Conservation (phyloP, 805 yeast genomes). For the Suhomyces prunicola region DNA sequence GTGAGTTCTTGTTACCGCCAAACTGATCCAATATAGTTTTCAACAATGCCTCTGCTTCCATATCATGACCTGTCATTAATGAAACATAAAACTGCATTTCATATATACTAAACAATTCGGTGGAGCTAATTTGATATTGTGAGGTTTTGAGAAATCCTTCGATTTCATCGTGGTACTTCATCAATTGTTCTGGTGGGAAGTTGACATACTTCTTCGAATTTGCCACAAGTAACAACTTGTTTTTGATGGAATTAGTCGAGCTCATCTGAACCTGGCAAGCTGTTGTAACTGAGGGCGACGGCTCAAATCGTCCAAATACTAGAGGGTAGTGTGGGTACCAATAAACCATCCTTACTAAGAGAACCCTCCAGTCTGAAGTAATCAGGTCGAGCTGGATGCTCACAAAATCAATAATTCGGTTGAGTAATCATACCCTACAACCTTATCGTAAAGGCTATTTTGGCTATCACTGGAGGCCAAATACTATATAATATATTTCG, state of each 20-base stretch:
- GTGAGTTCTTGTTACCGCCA: slow-evolving; percentile 48
- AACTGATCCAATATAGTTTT: slow-evolving; percentile 68
- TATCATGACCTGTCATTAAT: slow-evolving; percentile 58
- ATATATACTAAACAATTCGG: slow-evolving; percentile 52
- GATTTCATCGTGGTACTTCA: slow-evolving; percentile 39
- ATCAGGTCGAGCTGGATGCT: neutral
- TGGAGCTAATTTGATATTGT: slow-evolving; percentile 36
- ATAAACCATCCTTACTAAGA: neutral
- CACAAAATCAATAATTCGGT: neutral
- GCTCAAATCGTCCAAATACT: neutral
- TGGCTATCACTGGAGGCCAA: neutral
- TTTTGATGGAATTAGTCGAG: slow-evolving; percentile 22
- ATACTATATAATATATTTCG: neutral
- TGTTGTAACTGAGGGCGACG: neutral
- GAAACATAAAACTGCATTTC: slow-evolving; percentile 72
- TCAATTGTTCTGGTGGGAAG: slow-evolving; percentile 45
- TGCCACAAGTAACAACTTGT: slow-evolving; percentile 50
- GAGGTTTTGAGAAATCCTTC: slow-evolving; percentile 28
- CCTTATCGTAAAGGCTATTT: no score
- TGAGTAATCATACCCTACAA: neutral
- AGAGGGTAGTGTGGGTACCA: neutral
- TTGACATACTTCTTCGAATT: slow-evolving; percentile 49
- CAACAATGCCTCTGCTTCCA: slow-evolving; percentile 65
- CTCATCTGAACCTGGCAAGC: neutral
- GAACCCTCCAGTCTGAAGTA: neutral